A percentile compares a stretch with the other conserved stretches of the same genome.
phyloP scores from a whole-genome alignment of 371 early-diverging fungal species.

The Nosema muscidifuracis region DNA sequence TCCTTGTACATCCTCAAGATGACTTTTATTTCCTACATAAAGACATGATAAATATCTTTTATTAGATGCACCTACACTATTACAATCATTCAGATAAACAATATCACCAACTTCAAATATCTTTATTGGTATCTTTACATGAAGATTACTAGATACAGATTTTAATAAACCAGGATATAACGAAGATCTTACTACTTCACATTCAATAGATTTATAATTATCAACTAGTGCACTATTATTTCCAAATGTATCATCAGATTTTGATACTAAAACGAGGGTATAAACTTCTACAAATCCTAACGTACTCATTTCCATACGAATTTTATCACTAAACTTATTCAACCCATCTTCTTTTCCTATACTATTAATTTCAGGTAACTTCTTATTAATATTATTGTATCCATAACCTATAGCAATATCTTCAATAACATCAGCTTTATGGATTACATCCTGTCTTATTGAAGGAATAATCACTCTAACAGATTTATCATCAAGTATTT shows the following conservation, averaged over 20 bases:
- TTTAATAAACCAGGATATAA: conserved; percentile 89
- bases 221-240: conserved; percentile 57
- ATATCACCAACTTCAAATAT: conserved; percentile 94
- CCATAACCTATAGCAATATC: conserved; percentile 98
- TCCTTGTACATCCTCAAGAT: conserved; percentile 70
- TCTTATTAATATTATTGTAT: conserved; percentile 81
- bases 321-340: conserved; percentile 80
- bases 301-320: conserved; percentile 79
- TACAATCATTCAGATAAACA: conserved; percentile 68
- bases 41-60: conserved; percentile 78
- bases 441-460: conserved; percentile 88
- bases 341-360: conserved; percentile 78
- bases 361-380: conserved; percentile 72
- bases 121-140: conserved; percentile 79
- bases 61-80: conserved; percentile 68
- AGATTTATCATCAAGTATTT: conserved; percentile 65
- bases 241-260: conserved; percentile 46
- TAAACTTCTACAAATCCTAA: conserved; percentile 89
- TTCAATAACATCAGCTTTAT: conserved; percentile 94
- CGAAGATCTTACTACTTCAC: conserved; percentile 79
- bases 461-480: conserved; percentile 76
- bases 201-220: conserved; percentile 91
- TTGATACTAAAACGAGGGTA: conserved; percentile 75
- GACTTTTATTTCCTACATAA: conserved; percentile 74
- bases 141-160: conserved; percentile 80